Evolutionary conservation across 2,329 filamentous ascomycete genomes (phyloP).

Genomic region (Amylocarpus encephaloides): DNA sequence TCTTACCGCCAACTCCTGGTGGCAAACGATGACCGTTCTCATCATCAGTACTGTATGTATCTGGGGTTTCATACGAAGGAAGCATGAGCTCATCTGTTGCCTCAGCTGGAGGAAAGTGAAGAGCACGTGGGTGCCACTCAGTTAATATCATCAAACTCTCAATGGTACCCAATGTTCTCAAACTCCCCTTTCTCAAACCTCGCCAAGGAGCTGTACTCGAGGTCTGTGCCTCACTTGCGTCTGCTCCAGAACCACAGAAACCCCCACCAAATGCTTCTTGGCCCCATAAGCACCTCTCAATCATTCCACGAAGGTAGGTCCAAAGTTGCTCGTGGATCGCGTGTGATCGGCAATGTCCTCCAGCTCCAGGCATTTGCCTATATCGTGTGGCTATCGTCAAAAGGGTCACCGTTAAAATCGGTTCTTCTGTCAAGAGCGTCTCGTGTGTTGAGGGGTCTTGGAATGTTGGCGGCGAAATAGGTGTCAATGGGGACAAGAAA

Average conservation of each 20-base stretch:
- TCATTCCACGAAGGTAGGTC: slow-evolving; percentile 91
- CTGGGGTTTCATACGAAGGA: slow-evolving; percentile 47
- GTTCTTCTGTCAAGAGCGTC: slow-evolving; percentile 80
- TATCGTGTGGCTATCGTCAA: slow-evolving; percentile 89
- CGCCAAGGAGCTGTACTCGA: slow-evolving; percentile 66
- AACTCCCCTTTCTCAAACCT: slow-evolving; percentile 66
- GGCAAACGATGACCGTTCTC: slow-evolving; percentile 37
- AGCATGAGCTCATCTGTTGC: slow-evolving; percentile 63
- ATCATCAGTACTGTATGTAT: slow-evolving; percentile 39
- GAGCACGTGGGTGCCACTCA: slow-evolving; percentile 91
- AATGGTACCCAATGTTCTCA: slow-evolving; percentile 86
- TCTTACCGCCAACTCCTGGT: slow-evolving; percentile 65
- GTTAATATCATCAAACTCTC: slow-evolving; percentile 91
- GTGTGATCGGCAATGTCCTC: slow-evolving; percentile 75
- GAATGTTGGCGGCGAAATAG: slow-evolving; percentile 88
- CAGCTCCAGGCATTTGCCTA: slow-evolving; percentile 70
- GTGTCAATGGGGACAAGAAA: slow-evolving; percentile 84
- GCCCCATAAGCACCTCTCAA: slow-evolving; percentile 89
- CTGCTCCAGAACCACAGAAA: slow-evolving; percentile 66
- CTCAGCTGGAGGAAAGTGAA: slow-evolving; percentile 87
- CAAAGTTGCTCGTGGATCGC: slow-evolving; percentile 94
- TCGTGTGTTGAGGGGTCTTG: slow-evolving; percentile 73
- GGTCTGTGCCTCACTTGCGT: slow-evolving; percentile 48
- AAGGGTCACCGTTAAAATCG: slow-evolving; percentile 85
- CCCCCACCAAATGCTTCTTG: slow-evolving; percentile 92